Percentiles rank a stretch among this genome's conserved stretches.
These are phyloP conservation scores for Aspergillus fructus DNA, from an alignment of 2,329 filamentous ascomycete species.

Conservation along the genomic window DNA sequence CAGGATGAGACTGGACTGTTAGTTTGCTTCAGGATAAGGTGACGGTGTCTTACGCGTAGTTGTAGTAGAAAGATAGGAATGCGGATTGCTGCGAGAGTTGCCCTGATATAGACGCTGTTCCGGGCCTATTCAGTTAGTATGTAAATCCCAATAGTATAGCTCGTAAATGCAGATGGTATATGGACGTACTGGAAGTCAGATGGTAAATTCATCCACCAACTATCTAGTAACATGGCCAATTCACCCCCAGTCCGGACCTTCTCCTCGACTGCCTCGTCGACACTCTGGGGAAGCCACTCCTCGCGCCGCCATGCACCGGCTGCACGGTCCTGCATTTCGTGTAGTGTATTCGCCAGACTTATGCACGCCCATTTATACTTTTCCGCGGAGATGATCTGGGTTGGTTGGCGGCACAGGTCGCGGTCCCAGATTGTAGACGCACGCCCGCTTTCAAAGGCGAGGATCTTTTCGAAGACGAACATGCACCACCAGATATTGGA, in stretches of 20 bases:
- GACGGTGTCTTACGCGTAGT: background rate
- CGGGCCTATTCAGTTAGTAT: no score
- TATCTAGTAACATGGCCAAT: background rate
- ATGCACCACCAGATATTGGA: conserved; percentile 5
- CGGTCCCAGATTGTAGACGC: background rate
- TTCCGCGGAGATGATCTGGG: no score
- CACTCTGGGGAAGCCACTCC: conserved; percentile 4
- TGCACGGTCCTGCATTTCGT: conserved; percentile 1
- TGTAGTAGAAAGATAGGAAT: conserved; percentile 3
- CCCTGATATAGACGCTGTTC: no score
- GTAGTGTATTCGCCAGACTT: conserved; percentile 2
- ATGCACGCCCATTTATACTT: background rate
- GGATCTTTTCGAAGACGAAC: conserved; percentile 8
- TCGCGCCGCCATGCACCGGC: conserved; percentile 3
- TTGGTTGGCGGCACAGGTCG: background rate
- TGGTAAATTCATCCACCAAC: background rate
- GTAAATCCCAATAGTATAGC: no score
- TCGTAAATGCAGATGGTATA: background rate
- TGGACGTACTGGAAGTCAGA: background rate
- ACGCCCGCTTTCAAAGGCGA: conserved; percentile 5
- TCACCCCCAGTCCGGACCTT: conserved; percentile 3
- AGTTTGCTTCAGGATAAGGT: no score
- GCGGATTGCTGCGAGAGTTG: background rate
- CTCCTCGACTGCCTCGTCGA: conserved; percentile 7
- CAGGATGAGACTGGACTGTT: background rate